A percentile compares a stretch with the other conserved stretches of the same genome.
phyloP scores from a whole-genome alignment of 1,284 basidiomycete genomes.

The Moesziomyces sp. region DNA sequence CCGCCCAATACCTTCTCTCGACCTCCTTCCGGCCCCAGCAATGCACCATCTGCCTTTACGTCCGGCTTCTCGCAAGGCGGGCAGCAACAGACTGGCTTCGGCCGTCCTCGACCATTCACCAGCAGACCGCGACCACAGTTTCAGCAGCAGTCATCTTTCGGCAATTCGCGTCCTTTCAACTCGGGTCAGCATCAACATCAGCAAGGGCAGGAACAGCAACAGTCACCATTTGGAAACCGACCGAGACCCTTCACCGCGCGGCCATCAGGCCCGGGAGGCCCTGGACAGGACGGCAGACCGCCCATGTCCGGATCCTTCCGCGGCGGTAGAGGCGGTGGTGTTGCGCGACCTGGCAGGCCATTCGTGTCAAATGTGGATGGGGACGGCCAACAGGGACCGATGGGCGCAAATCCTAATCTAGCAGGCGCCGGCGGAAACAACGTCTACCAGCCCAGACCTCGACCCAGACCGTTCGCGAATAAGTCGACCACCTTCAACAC shows the following conservation, averaged over 20 bases:
- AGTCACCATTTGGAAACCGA: slow-evolving; percentile 22
- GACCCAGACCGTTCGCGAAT: slow-evolving; percentile 35
- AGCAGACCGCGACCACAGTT: slow-evolving; percentile 11
- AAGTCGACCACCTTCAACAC: slow-evolving; percentile 37
- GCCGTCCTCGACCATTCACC: slow-evolving; percentile 7
- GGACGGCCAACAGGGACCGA: slow-evolving; percentile 2
- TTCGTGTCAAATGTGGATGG: slow-evolving; percentile 10
- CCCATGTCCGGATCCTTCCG: slow-evolving; percentile 6
- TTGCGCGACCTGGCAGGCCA: slow-evolving; percentile 25
- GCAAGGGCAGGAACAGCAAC: slow-evolving; percentile 8
- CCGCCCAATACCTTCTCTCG: slow-evolving; percentile 36
- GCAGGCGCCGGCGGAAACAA: slow-evolving; percentile 13
- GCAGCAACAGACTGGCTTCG: slow-evolving; percentile 14
- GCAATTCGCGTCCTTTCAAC: slow-evolving; percentile 10
- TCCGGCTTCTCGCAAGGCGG: slow-evolving; percentile 9
- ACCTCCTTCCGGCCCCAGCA: slow-evolving; percentile 7
- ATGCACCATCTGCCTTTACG: slow-evolving; percentile 12
- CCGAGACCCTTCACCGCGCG: slow-evolving; percentile 34
- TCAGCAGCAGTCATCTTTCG: slow-evolving; percentile 15
- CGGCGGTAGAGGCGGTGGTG: slow-evolving; percentile 32
- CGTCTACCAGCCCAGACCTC: slow-evolving; percentile 16
- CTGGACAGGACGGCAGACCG: slow-evolving; percentile 23
- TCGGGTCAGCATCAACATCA: slow-evolving; percentile 12
- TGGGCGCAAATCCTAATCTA: not conserved
- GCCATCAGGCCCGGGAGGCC: slow-evolving; percentile 13